Evolutionary conservation across 2,329 filamentous ascomycete species (phyloP), one percentile per base, ranked within the genome.

Genomic region (Epichloe amarillans): DNA sequence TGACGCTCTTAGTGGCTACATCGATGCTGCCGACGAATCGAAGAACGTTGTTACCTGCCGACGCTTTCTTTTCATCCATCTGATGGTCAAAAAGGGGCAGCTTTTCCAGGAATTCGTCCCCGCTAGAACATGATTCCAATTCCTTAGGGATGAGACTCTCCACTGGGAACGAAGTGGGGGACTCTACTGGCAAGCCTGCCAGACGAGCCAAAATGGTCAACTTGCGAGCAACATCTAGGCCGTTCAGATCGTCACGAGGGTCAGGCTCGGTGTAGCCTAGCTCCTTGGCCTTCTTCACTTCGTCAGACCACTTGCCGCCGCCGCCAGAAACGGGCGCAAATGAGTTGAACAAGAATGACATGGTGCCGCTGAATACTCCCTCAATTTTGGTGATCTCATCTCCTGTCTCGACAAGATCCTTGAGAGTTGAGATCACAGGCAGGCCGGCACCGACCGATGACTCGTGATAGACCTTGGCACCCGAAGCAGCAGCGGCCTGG

Each of bases 321-420:
- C 67, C 59, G 5, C 84, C 85, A 47, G 81, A 79, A 3, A 83
- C 82, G 0, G 93, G 93, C 46, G 90, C 88, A 67, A 97, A 98
- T 21, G 82, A 90, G 75, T 97, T 97, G 81, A 98, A 97, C 40
- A 98, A 76, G 76, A 96, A 98, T 39, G 87, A 94, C 82, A 98
- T 91, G 50, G 93, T 98, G 56, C 93, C 93, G 54, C 88, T 95
- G 72, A 98, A 97, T 48, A 98, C 90, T 57, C 93, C 93, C 71
- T 97, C 91, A 59, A 98, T 94, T 70, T 84, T 90, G 50, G 80
- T 88, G 5, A 98, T 84, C 64, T 88, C 77, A 64, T 98, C 93
- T 41, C 93, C 93, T 1, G 93, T 98, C 55, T 90, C 85, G 23
- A 96, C 80, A n/a, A 98, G 77, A 61, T 98, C 93, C 63, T 89